These are phyloP conservation scores for Crithidia sp. DNA, from an alignment of 208 protist species.

Conservation along the genomic window DNA sequence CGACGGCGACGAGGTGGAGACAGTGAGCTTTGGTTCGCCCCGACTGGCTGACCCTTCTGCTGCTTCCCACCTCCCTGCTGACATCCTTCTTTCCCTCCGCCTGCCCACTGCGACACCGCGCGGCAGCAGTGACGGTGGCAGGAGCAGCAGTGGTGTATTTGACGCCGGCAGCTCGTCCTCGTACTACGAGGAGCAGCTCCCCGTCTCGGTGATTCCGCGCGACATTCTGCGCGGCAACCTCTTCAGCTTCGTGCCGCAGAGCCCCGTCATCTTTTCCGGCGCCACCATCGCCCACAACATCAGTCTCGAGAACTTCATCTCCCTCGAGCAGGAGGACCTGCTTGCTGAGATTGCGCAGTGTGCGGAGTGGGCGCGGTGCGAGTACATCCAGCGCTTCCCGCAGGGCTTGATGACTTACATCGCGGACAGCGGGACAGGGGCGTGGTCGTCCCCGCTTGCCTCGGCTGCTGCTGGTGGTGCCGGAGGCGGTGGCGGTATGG, in stretches of 20 bases:
- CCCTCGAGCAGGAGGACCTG: conserved; percentile 46
- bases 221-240: conserved; percentile 49
- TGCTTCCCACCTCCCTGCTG: not conserved
- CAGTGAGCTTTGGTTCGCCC: conserved; percentile 14
- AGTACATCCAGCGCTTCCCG: conserved; percentile 67
- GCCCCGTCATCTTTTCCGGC: conserved; percentile 60
- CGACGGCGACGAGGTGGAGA: not conserved
- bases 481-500: conserved; percentile 32
- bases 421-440: conserved; percentile 32
- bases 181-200: conserved; percentile 17
- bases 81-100: conserved; percentile 30
- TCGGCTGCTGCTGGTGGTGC: conserved; percentile 21
- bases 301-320: conserved; percentile 60
- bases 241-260: conserved; percentile 81
- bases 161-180: not conserved
- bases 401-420: conserved; percentile 70
- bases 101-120: not conserved
- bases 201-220: conserved; percentile 42
- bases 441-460: conserved; percentile 25
- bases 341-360: conserved; percentile 45
- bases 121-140: not conserved
- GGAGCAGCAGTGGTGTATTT: not conserved
- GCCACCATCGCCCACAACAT: conserved; percentile 86
- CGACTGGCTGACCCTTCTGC: conserved; percentile 4
- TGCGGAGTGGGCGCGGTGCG: conserved; percentile 54